Conservation (phyloP, 192 early-diverging fungal genomes). For the Powellomyces hirtus region DNA sequence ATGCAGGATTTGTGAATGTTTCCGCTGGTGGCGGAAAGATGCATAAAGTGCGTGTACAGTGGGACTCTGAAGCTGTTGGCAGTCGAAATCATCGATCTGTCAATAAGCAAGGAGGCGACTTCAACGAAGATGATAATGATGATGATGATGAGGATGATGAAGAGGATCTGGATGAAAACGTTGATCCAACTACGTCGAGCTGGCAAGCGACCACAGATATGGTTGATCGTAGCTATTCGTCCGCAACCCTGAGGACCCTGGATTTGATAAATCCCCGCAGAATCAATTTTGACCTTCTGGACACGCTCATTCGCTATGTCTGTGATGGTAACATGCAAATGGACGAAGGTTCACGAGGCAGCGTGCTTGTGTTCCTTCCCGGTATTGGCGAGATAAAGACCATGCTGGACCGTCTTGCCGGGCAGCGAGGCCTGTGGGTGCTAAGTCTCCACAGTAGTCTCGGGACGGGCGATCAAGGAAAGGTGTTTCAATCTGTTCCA, state of each 20-base stretch:
- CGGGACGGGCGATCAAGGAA: conserved; percentile 61
- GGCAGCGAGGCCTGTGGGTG: conserved; percentile 39
- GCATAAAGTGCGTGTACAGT: conserved; percentile 11
- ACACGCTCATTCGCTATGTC: conserved; percentile 42
- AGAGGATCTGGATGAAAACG: conserved; percentile 8
- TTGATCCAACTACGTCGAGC: background rate
- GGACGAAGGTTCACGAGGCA: conserved; percentile 37
- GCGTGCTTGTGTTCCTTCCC: conserved; percentile 68
- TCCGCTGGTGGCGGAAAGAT: conserved; percentile 45
- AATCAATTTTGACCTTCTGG: conserved; percentile 58
- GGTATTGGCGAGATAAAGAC: conserved; percentile 66
- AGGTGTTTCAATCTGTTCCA: conserved; percentile 36
- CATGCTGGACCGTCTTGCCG: conserved; percentile 49
- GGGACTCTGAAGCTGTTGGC: background rate
- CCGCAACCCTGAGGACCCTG: conserved; percentile 33
- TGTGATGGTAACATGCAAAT: background rate
- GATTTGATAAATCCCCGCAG: conserved; percentile 47
- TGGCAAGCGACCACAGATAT: background rate
- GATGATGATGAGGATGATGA: conserved; percentile 12
- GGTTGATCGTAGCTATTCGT: background rate
- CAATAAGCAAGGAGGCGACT: no score
- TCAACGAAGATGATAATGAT: conserved; percentile 4
- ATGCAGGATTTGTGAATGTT: conserved; percentile 36
- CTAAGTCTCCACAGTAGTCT: conserved; percentile 61
- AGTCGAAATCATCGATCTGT: no score